These are phyloP conservation scores for Podaxis rugospora DNA, from an alignment of 768 basidiomycete genomes.

Conservation along the genomic window DNA sequence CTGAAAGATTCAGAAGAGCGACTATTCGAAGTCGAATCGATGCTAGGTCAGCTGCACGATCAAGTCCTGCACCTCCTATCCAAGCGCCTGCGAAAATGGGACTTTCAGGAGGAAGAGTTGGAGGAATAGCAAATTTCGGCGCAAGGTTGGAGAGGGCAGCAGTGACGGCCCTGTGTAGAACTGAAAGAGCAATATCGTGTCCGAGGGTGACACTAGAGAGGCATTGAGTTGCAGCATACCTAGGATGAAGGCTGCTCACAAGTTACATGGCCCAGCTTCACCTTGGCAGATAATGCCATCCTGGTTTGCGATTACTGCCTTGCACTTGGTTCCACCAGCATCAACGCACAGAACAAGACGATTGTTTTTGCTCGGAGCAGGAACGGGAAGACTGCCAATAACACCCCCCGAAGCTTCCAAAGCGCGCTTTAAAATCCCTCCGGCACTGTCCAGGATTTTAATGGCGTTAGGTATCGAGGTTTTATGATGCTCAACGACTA, in stretches of 20 bases:
- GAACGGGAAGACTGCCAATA: not conserved
- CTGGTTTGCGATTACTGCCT: conserved; percentile 18
- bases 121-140: not conserved
- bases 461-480: conserved; percentile 17
- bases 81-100: conserved; percentile 20
- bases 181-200: conserved; percentile 20
- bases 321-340: conserved; percentile 24
- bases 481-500: conserved; percentile 22
- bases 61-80: conserved; percentile 24
- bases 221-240: not conserved
- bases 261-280: conserved; percentile 24
- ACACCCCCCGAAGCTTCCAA: conserved; percentile 3
- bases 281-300: conserved; percentile 18
- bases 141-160: conserved; percentile 13
- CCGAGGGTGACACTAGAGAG: conserved; percentile 20
- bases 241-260: conserved; percentile 14
- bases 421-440: conserved; percentile 19
- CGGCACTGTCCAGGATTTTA: conserved; percentile 15
- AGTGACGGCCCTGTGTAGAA: conserved; percentile 15
- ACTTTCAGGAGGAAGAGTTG: not conserved
- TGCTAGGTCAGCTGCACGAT: conserved; percentile 18
- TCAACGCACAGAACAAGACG: conserved; percentile 21
- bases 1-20: conserved; percentile 14
- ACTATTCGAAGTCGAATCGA: conserved; percentile 14
- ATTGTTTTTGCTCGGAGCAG: not conserved